These are phyloP conservation scores for Megacollybia platyphylla DNA, from an alignment of 1,284 basidiomycete species.

Conservation along the genomic window DNA sequence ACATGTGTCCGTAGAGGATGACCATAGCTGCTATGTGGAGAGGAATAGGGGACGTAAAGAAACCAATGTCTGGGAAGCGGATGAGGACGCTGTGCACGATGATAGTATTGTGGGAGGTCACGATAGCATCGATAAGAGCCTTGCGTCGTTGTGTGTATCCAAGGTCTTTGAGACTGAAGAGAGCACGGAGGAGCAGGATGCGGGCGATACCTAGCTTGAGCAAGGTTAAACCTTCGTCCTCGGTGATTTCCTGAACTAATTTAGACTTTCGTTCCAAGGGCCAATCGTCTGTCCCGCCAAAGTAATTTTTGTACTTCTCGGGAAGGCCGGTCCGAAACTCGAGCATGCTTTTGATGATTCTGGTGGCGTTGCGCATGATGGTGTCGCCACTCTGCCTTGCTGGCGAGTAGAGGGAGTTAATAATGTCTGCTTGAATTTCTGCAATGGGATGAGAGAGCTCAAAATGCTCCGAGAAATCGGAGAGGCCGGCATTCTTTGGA, in stretches of 20 bases:
- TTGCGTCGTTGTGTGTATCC: constrained; percentile 47
- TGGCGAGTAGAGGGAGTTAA: constrained; percentile 70
- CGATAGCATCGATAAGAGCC: constrained; percentile 67
- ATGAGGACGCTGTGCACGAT: constrained; percentile 71
- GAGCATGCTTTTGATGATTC: constrained; percentile 63
- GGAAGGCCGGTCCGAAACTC: constrained; percentile 55
- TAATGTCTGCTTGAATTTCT: constrained; percentile 75
- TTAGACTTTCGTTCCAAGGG: constrained; percentile 44
- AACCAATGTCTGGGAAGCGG: constrained; percentile 68
- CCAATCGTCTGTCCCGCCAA: constrained; percentile 64
- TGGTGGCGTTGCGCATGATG: constrained; percentile 60
- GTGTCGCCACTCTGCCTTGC: constrained; percentile 50
- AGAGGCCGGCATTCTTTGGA: constrained; percentile 22
- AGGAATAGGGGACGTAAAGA: constrained; percentile 76
- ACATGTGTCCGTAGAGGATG: constrained; percentile 74
- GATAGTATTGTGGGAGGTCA: constrained; percentile 75
- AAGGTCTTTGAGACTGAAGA: constrained; percentile 65
- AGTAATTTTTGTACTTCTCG: constrained; percentile 57
- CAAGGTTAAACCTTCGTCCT: constrained; percentile 66
- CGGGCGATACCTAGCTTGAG: constrained; percentile 72
- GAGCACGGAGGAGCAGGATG: constrained; percentile 58
- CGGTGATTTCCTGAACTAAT: constrained; percentile 60
- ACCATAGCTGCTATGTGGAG: constrained; percentile 81
- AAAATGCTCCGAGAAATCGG: constrained; percentile 59
- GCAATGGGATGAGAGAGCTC: constrained; percentile 54